Evolutionary conservation across 495 filamentous ascomycete genomes (phyloP), one percentile per base, ranked within the genome.

Genomic region (Friedmanniomyces simplex): DNA sequence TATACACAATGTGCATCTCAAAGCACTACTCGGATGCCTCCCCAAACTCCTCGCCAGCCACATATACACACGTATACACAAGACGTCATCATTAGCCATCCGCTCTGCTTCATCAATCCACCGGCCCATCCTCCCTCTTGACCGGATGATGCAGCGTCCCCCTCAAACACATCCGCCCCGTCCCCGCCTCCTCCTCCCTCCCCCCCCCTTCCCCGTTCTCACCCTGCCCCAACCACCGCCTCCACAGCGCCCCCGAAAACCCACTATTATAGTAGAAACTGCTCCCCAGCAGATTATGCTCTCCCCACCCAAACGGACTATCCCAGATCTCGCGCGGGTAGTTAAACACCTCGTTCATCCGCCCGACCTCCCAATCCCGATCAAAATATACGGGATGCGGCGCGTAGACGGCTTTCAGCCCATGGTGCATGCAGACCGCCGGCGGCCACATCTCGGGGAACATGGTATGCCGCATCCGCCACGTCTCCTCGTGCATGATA

Each of bases 331-430:
- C 67, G 55, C 68, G 64, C 36, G 73, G 76, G 55, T 76, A 76
- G 42, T 77, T 73, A 65, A 71, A 72, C 21, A 60, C 54, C 51
- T 66, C 59, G 30, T 73, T 65, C 52, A 70, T 63, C 30, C 55
- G 50, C 24, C 64, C 71, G 10, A 70, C 60, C n/a, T 68, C 69
- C 79, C 79, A 82, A 52, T 72, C 67, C n/a, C 71, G 69, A 47
- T 76, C 76, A 57, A 79, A 69, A 60, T 64, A 72, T 18, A 72
- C 68, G 52, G 73, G 72, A 66, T 80, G 78, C 47, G 72, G 76
- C 0, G 73, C 71, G 48, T 72, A 72, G 20, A 73, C 71, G 11
- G 71, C 71, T 58, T 74, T 74, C 13, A 73, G 52, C 5, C 71
- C 71, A 55, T 74, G 69, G 54, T 74, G 71, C 46, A 73, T 64